Evolutionary conservation across 192 early-diverging fungal genomes (phyloP), one percentile per base, ranked within the genome.

Genomic region (Paraglomus brasilianum): DNA sequence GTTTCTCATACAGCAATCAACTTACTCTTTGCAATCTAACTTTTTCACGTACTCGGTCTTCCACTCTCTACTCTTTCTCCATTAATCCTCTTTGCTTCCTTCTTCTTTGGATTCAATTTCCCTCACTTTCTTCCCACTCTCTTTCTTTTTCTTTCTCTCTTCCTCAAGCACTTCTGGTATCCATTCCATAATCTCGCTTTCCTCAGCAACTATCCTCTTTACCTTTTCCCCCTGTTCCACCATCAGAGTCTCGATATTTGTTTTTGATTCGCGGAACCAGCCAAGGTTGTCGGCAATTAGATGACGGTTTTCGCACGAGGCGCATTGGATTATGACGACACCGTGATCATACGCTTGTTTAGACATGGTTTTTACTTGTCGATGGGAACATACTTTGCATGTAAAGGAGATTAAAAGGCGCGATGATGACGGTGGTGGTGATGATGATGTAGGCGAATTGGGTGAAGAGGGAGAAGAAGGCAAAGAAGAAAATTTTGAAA

Each of bases 241-340:
- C 75, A 96, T 84, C 65, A 96, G 80, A 53, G 94, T 87, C 74
- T 96, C 92, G 43, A 98, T 83, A 11, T 85, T 95, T 13, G 83
- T 79, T 30, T 73, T 84, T 1, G 75, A 74, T 73, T 82, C 93
- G 74, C 78, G 80, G 78, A 93, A 98, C 96, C 96, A 98, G 1
- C 95, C 97, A 53, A 97, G 75, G 82, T 99, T 91, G 73, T 99
- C 97, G 1, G 97, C 97, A 78, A 99, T 97, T 60, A 99, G 73
- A 74, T 99, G 97, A 13, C 87, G 80, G 71, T 92, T 94, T 72
- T 90, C 83, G 82, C 97, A 99, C 11, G 82, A 81, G 40, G 94
- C 90, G 74, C 96, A 99, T 73, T 88, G 85, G 57, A 98, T 95
- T 60, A 99, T 83, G 11, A 99, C 94, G 5, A 99, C 95, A 14